These are phyloP conservation scores for Penicillium robsamsonii DNA, from an alignment of 495 filamentous ascomycete species.

Conservation along the genomic window DNA sequence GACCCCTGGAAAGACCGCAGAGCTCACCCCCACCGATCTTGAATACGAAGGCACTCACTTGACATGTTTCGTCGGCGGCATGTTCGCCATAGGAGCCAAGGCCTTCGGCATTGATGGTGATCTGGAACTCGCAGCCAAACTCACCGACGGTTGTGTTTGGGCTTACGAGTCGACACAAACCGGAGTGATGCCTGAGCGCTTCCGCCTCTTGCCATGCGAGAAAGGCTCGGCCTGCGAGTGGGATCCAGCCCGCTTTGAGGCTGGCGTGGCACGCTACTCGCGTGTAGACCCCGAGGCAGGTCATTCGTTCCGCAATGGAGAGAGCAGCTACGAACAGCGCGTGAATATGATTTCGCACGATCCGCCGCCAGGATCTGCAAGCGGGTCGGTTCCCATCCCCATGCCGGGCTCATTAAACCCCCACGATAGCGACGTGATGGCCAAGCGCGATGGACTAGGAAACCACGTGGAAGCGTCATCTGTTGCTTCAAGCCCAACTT, in stretches of 20 bases:
- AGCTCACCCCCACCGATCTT: conserved; percentile 22
- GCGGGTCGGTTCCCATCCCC: conserved; percentile 19
- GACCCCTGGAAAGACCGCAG: conserved; percentile 23
- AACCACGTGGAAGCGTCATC: background rate
- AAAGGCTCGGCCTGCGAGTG: conserved; percentile 65
- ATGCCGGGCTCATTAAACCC: conserved; percentile 31
- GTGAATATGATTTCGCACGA: conserved; percentile 19
- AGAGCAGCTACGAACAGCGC: conserved; percentile 28
- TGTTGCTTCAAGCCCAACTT: background rate
- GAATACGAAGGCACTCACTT: conserved; percentile 71
- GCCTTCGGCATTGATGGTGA: conserved; percentile 78
- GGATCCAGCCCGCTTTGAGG: conserved; percentile 66
- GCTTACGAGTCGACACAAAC: conserved; percentile 77
- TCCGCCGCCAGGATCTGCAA: conserved; percentile 6
- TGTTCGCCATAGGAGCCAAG: conserved; percentile 87
- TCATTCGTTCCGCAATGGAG: conserved; percentile 28
- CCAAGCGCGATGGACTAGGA: conserved; percentile 22
- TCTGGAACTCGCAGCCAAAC: conserved; percentile 73
- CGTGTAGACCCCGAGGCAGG: conserved; percentile 47
- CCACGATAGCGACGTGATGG: conserved; percentile 18
- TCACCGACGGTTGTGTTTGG: conserved; percentile 94
- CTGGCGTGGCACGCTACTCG: conserved; percentile 28
- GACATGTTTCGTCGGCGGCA: conserved; percentile 88
- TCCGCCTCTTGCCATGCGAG: conserved; percentile 65
- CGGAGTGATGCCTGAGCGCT: conserved; percentile 88